phyloP scores from a whole-genome alignment of 2,329 filamentous ascomycete genomes.

The Colletotrichum trifolii region DNA sequence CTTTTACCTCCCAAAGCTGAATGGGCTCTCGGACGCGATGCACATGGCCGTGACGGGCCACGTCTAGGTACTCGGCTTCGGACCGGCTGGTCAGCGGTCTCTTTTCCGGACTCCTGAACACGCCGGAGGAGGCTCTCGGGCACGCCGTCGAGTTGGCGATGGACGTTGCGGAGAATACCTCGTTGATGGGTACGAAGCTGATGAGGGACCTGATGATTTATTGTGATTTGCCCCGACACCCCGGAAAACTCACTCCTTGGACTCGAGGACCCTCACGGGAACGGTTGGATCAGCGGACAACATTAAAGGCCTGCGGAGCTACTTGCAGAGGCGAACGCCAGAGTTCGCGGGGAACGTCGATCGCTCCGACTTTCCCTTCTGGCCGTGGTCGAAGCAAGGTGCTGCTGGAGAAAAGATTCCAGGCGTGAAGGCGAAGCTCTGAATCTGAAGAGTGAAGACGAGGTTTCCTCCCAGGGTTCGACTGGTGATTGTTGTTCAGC shows the following conservation, averaged over 20 bases:
- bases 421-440: neutral
- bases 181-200: conserved; percentile 30
- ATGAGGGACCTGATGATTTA: conserved; percentile 35
- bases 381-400: conserved; percentile 1
- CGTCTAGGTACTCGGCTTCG: conserved; percentile 14
- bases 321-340: neutral
- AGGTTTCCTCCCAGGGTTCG: neutral
- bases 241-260: conserved; percentile 24
- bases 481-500: no score
- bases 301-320: neutral
- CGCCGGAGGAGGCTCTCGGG: neutral
- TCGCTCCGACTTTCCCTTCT: conserved; percentile 2
- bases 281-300: conserved; percentile 4
- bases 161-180: conserved; percentile 22
- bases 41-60: conserved; percentile 33
- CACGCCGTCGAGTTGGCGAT: conserved; percentile 4
- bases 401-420: neutral
- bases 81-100: conserved; percentile 23
- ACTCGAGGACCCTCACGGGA: conserved; percentile 8
- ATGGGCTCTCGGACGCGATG: conserved; percentile 33
- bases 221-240: neutral
- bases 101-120: conserved; percentile 23
- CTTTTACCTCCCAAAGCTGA: conserved; percentile 36
- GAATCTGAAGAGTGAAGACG: neutral
- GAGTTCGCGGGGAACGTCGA: conserved; percentile 6